Base-by-base conservation (phyloP, 768 basidiomycete genomes). In the Hericium erinaceus region DNA sequence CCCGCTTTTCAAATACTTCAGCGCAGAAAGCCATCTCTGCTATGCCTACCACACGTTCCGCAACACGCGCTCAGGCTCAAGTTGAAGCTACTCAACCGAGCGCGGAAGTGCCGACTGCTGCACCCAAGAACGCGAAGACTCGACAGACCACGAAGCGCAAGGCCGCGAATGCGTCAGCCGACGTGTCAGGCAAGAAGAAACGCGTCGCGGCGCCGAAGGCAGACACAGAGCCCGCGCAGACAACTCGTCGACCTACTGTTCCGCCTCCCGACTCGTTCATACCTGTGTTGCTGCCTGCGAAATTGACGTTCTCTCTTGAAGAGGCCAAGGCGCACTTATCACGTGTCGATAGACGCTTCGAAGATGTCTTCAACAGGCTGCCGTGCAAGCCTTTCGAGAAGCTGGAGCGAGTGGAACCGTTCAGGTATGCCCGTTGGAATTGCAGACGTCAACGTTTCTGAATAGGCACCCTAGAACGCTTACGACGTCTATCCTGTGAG, bases 381-480 rank as follows among this genome's bases (percentile, higher is more conserved):
- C 72, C 73, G 44, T 94, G 91, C 70, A 85, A 80, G 61, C 92
- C 92, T 1, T 97, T 83, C 67, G 81, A 89, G 65, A 74, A 80
- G 10, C 75, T 87, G 16, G 85, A 91, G 65, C 74, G 74, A 40
- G 77, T 92, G n/a, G 88, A 92, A 67, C 91, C 92, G 1, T 95
- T 93, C 69, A 77, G 82, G 88, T 89, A 67, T 59, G 72, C 61
- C 50, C 28, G 3, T n/a, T 10, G 24, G 52, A 41, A 20, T 20
- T 50, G 18, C 33, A n/a, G 7, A 16, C 5, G 39, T 55, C 13
- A 18, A 51, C 33, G 1, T 39, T 51, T 4, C 26, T 51, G 37
- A 18, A 24, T 24, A 13, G 39, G 13, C 13, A 39, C 10, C 26
- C 48, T 49, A 89, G 87, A 46, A 85, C 89, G 1, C 75, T 92